Evolutionary conservation across 192 early-diverging fungal species (phyloP), one percentile per base, ranked within the genome.

Genomic region (Coemansia sp.): DNA sequence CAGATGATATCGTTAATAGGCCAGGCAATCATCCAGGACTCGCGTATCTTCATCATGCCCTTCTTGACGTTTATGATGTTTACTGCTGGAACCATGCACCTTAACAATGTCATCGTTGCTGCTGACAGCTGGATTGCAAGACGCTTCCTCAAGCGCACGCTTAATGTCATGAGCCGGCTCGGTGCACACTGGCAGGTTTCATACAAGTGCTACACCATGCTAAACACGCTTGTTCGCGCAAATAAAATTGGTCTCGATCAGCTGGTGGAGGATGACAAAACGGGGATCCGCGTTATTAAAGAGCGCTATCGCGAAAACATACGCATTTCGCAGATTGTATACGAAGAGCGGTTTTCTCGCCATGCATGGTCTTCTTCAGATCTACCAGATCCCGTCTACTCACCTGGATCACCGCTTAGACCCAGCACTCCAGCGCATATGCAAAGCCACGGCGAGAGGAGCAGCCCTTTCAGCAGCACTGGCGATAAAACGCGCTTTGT

Each of bases 21-120:
- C 15, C 71, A 75, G 48, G 73, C 65, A 16, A 74, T 82, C 25
- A 67, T 74, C 21, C 73, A 72, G 52, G 74, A 82, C 64, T 77
- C 79, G 57, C 63, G 67, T 33, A 65, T 77, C 7, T 72, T 73
- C 53, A 82, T 82, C 40, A 82, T 82, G 79, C 79, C 79, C 2
- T 82, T 82, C 53, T 31, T 77, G 48, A 82, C 79, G 9, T 82
- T 82, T 56, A 77, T 77, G 71, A 72, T 74, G 71, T 82, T 82
- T 21, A 82, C 79, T 4, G 79, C 79, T 1, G 79, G 79, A 18
- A 74, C 79, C 2, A 73, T 82, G 71, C 79, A 82, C 34, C 61
- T 82, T 23, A 82, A 82, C 59, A 82, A 82, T 30, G 67, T 82
- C 58, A 77, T 82, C 64, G 74, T 77, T 29, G 70, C 67, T 28